Conservation (phyloP, 495 filamentous ascomycete genomes). For the Aspergillus asperescens region DNA sequence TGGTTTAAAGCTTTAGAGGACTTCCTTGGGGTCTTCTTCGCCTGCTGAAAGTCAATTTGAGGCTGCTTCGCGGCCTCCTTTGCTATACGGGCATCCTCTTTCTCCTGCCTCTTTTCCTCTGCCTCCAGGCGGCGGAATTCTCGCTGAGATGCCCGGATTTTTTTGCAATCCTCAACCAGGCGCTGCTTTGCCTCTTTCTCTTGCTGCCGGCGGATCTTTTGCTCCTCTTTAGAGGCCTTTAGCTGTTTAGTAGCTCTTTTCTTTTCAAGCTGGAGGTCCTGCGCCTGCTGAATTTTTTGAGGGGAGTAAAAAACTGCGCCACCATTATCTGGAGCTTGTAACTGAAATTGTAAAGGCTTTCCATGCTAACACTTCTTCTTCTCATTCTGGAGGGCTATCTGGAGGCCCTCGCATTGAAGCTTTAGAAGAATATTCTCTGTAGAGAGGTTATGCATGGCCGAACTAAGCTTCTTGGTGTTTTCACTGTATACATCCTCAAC, state of each 20-base stretch:
- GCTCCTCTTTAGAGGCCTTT: neutral
- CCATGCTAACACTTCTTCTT: neutral
- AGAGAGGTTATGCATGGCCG: neutral
- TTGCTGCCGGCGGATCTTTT: neutral
- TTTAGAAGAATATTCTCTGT: neutral
- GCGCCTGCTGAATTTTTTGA: slow-evolving; percentile 1
- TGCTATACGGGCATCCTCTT: neutral
- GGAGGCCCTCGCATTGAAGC: neutral
- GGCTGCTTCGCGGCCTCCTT: neutral
- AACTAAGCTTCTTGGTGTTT: neutral
- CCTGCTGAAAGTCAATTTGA: no score
- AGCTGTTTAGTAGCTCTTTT: neutral
- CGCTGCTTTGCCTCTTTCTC: neutral
- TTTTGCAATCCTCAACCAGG: neutral
- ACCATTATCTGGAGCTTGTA: neutral
- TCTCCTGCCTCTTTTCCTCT: neutral
- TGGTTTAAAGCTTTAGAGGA: neutral
- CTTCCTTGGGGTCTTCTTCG: no score
- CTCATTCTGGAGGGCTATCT: neutral
- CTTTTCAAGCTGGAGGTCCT: neutral
- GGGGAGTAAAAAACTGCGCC: neutral
- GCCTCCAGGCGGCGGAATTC: neutral
- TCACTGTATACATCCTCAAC: neutral
- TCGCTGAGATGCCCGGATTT: neutral
- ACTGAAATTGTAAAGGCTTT: neutral